phyloP scores from a whole-genome alignment of 345 rosid species.

The Gossypium mustelinum region DNA sequence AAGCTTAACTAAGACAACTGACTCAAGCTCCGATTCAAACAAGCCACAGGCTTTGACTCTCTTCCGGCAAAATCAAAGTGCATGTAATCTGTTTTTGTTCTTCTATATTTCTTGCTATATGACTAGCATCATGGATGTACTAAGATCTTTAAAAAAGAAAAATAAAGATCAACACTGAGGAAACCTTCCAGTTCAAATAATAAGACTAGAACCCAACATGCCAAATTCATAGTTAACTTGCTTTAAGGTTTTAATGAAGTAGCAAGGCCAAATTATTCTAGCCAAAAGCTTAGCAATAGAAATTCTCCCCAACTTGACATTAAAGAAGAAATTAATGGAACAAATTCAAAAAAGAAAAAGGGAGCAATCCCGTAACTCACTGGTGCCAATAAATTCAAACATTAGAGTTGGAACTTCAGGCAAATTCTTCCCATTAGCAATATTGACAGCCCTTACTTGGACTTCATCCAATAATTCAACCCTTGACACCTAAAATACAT shows the following conservation, averaged over 20 bases:
- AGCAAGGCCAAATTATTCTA: not conserved
- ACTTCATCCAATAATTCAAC: conserved; percentile 90
- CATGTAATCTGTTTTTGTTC: not conserved
- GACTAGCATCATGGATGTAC: not conserved
- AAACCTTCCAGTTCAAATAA: not conserved
- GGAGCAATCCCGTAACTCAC: conserved; percentile 30
- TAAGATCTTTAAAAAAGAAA: not conserved
- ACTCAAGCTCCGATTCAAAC: not conserved
- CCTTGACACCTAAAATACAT: conserved; percentile 62
- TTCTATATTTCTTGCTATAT: not conserved
- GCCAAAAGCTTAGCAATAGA: not conserved
- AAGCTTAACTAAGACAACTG: not conserved
- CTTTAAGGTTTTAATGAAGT: not conserved
- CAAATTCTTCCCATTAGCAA: conserved; percentile 78
- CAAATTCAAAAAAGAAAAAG: not conserved
- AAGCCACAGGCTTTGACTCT: not conserved
- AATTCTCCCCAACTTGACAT: not conserved
- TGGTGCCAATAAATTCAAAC: conserved; percentile 93
- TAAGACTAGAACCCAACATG: not conserved
- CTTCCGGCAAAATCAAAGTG: not conserved
- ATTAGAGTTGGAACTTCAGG: conserved; percentile 83
- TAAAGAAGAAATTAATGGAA: not conserved
- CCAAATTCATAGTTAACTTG: conserved; percentile 1
- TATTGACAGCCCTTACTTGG: conserved; percentile 73
- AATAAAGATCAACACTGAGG: not conserved